Base-by-base conservation (phyloP, 495 filamentous ascomycete species). In the Penicillium pulvis region DNA sequence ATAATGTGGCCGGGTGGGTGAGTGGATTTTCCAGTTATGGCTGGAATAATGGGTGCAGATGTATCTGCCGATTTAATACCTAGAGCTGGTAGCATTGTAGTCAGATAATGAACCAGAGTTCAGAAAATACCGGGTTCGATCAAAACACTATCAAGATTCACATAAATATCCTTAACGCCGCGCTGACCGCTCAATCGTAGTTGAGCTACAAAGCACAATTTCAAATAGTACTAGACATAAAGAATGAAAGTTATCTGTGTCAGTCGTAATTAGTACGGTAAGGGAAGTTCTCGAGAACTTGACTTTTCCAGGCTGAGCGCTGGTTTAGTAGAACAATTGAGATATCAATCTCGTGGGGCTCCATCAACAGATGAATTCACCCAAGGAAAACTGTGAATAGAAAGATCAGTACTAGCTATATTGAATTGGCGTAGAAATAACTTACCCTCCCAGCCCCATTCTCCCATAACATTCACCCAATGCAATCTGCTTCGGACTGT, bases 381-480 rank as follows among this genome's bases (percentile, higher is more conserved):
- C 60, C 60, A 42, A 62, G 60, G 19, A 62, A 62, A 16, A 62
- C 60, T 62, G 19, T 31, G 1, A 6, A 1, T 35, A n/a, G 19
- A 10, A 7, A 1, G 17, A 6, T 28, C 23, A n/a, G 51, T 28
- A 30, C 11, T 43, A 1, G 24, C 2, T 20, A 19, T 54, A n/a
- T 5, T 30, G 2, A 23, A 46, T 35, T 10, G 1, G 33, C n/a
- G 16, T 9, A 10, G 20, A 4, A 30, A 17, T 31, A 59, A 39
- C 79, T 73, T 75, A 90, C 87, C 85, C 81, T 92, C 89, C 89
- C 89, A 92, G 16, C 81, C 76, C 85, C 85, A 90, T 57, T 91
- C 88, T 58, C 84, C 83, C 89, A 92, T 92, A 46, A 92, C 87
- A 55, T 87, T 86, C 12, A 88, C 79, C 89, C 89, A 92, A 70